Base-by-base conservation (phyloP, 345 rosid genomes). In the Cardamine resedifolia region DNA sequence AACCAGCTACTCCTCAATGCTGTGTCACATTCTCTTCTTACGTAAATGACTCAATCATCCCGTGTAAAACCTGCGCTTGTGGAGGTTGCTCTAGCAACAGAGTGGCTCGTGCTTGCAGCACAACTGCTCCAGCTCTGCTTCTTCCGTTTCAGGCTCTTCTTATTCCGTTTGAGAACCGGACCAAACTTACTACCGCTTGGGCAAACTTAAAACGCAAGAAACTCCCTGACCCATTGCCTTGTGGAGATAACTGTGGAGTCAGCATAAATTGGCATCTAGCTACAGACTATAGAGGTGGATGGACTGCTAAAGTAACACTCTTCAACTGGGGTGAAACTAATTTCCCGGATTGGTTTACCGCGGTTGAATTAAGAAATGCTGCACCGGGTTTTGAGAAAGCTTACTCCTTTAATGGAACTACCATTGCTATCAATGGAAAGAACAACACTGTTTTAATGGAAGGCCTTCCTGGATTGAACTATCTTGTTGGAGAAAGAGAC, bases 21-120 rank as follows among this genome's bases (percentile, higher is more conserved):
- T 95, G 98, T 19, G 99, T 92, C 7, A 87, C 99, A 1, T 95
- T 95, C 76, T 95, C 99, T 63, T 81, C 99, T 31, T 95, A 88
- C 85, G 85, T 82, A 82, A 92, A 90, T 56, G 99, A 91, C 21
- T 95, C 99, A 0, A 72, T 90, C 51, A 71, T 95, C 68, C 99
- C 99, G 0, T 95, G 99, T 72, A 71, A 73, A 0, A 92, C 98
- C 39, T 95, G 97, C 55, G 96, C 98, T 2, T 95, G 99, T 12
- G 98, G 97, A n/a, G 78, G 72, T 4, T 64, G 75, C 18, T 91
- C 96, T 81, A 79, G 91, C 27, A 76, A 77, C 60, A 78, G 73
- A 55, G 77, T 82, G 7, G 82, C 79, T 31, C 76, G 34, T 4
- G 78, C 99, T 5, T 95, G 98, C 79, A 90, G 90, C 66, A 58